These are phyloP conservation scores for Fusarium sp. DNA, from an alignment of 2,329 filamentous ascomycete genomes.

Conservation along the genomic window DNA sequence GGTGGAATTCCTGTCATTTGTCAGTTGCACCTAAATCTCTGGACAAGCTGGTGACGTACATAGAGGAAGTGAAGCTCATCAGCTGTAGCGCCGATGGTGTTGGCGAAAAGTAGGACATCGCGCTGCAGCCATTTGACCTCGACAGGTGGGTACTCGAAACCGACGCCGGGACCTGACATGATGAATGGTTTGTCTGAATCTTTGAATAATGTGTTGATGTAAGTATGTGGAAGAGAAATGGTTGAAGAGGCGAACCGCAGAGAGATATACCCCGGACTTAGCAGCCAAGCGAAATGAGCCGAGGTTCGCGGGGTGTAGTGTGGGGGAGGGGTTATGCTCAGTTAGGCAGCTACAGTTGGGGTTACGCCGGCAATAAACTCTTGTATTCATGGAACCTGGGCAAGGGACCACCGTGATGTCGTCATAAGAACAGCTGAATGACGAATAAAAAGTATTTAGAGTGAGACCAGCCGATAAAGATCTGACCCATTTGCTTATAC, in stretches of 20 bases:
- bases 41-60: neutral
- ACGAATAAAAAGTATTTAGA: too few species aligned
- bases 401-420: too few species aligned
- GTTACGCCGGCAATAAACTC: too few species aligned
- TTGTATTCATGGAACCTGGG: too few species aligned
- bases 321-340: too few species aligned
- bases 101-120: constrained; percentile 12
- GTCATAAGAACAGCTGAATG: too few species aligned
- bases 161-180: constrained; percentile 10
- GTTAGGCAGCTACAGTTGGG: too few species aligned
- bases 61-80: constrained; percentile 19
- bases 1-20: constrained; percentile 56
- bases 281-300: too few species aligned
- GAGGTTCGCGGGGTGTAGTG: too few species aligned
- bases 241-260: neutral
- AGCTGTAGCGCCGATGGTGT: constrained; percentile 5
- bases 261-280: too few species aligned
- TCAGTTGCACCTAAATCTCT: constrained; percentile 54
- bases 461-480: too few species aligned
- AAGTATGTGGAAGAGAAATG: neutral
- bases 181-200: neutral
- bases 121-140: constrained; percentile 10
- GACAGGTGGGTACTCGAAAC: constrained; percentile 10
- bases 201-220: neutral
- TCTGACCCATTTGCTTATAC: too few species aligned